Percentiles rank a stretch among this genome's conserved stretches.
Conservation (phyloP, 2,329 filamentous ascomycete genomes). For the Curvularia lunata region DNA sequence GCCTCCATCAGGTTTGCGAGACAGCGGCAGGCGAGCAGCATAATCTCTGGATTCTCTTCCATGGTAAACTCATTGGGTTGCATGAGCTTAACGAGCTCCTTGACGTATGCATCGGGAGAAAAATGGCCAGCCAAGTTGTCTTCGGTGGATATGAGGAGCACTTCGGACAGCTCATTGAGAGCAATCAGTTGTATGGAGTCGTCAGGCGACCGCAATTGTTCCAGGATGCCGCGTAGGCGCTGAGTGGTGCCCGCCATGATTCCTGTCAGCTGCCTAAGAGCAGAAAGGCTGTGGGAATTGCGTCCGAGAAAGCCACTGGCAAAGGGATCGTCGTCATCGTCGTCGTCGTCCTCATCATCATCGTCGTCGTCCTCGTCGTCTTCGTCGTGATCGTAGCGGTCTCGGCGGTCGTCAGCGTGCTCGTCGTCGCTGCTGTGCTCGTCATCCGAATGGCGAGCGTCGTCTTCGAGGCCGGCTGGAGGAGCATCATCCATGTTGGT, state of each 20-base stretch:
- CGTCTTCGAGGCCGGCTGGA: conserved; percentile 64
- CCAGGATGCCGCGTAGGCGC: conserved; percentile 69
- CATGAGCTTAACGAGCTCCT: conserved; percentile 92
- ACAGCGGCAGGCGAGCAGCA: conserved; percentile 94
- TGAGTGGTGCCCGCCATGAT: conserved; percentile 84
- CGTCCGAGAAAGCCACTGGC: conserved; percentile 69
- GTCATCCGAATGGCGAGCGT: conserved; percentile 41
- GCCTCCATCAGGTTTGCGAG: conserved; percentile 98
- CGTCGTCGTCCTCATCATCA: conserved; percentile 61
- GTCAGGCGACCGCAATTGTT: conserved; percentile 77
- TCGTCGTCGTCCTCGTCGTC: conserved; percentile 63
- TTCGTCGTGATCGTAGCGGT: conserved; percentile 54
- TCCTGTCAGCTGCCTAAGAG: conserved; percentile 83
- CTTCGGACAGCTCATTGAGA: conserved; percentile 89
- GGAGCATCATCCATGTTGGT: conserved; percentile 73
- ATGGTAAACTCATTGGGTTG: conserved; percentile 82
- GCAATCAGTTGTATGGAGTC: conserved; percentile 88
- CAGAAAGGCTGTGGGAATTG: conserved; percentile 67
- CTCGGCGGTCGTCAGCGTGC: not conserved
- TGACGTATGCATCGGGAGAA: conserved; percentile 91
- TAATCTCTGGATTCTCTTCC: conserved; percentile 94
- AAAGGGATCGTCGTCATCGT: conserved; percentile 67
- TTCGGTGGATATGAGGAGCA: conserved; percentile 92
- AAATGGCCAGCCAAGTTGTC: conserved; percentile 96
- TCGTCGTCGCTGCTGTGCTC: conserved; percentile 58